Base-by-base conservation (phyloP, 2,329 filamentous ascomycete species). In the Zasmidium citrigriseum region DNA sequence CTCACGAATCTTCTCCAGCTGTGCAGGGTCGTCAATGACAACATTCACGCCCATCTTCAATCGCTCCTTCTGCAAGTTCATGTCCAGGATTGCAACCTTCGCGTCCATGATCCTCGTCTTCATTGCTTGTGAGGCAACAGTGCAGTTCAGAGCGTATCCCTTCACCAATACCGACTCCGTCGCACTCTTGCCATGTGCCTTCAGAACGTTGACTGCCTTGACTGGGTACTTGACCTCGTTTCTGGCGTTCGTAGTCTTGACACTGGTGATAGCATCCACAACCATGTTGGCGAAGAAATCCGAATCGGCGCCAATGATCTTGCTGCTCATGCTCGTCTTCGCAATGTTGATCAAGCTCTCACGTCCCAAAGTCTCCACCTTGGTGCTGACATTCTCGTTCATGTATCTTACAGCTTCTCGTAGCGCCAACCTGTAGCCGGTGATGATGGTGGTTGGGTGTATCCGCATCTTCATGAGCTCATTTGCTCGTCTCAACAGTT, bases 391-490 rank as follows among this genome's bases (percentile, higher is more conserved):
- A 76, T 98, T 96, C 78, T 99, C 95, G 79, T 91, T 93, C 89
- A 99, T 96, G 80, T 97, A 99, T 80, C 96, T 96, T 74, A 99
- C 89, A 59, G 95, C 95, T 82, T 99, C 95, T 72, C 95, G 86
- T 67, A 99, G 84, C 61, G 95, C 95, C 71, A 99, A 85, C 72
- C 95, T 86, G 84, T 99, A 99, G 71, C 95, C 95, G 62, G 92
- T 98, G 75, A 99, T 99, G 79, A 99, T 98, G 61, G 96, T 99
- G 23, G 95, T 99, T 57, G 95, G 96, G 80, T 99, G 95, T 85
- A 99, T 99, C 76, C 93, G 90, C 86, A 98, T 99, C 84, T 95
- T 97, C 90, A 98, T 96, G 67, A 99, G 85, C 80, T 99, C 95
- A 82, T 99, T 99, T 64, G 88, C 95, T 77, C 95, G 86, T 75